Percentiles rank a stretch among this genome's conserved stretches.
Evolutionary conservation across 2,329 filamentous ascomycete genomes (phyloP).

Genomic region (Calonectria honghensis): DNA sequence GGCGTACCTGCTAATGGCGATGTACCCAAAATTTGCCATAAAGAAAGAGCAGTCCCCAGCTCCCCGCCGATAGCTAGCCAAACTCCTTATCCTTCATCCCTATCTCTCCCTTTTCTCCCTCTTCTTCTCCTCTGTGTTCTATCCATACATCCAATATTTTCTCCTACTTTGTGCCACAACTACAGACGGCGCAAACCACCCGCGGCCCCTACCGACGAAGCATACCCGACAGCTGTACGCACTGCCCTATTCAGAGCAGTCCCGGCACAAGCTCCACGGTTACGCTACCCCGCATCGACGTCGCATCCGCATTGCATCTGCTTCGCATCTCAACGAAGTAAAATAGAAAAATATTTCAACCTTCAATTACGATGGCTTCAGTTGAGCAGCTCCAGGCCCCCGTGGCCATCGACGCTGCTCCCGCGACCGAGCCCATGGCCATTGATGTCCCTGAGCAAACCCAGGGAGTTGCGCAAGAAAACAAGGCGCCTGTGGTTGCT

Average conservation of each 20-base stretch:
- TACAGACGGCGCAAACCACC: constrained; percentile 40
- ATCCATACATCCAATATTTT: constrained; percentile 13
- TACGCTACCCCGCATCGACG: constrained; percentile 54
- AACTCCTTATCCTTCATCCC: constrained; percentile 43
- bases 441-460: constrained; percentile 25
- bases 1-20: constrained; percentile 48
- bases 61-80: constrained; percentile 52
- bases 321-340: constrained; percentile 42
- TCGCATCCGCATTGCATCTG: constrained; percentile 48
- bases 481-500: constrained; percentile 76
- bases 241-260: constrained; percentile 52
- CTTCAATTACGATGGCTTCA: constrained; percentile 51
- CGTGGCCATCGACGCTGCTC: constrained; percentile 44
- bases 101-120: constrained; percentile 45
- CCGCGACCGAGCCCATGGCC: constrained; percentile 29
- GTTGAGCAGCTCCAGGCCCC: constrained; percentile 50
- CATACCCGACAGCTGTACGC: constrained; percentile 53
- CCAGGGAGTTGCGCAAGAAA: constrained; percentile 43
- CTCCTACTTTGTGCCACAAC: constrained; percentile 21
- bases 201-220: constrained; percentile 49
- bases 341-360: constrained; percentile 40
- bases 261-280: constrained; percentile 53
- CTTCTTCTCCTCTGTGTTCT: constrained; percentile 28
- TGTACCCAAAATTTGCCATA: constrained; percentile 53
- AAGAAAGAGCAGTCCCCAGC: constrained; percentile 52